phyloP scores from a whole-genome alignment of 139 green algal species.

The Edaphochlamys debaryana region DNA sequence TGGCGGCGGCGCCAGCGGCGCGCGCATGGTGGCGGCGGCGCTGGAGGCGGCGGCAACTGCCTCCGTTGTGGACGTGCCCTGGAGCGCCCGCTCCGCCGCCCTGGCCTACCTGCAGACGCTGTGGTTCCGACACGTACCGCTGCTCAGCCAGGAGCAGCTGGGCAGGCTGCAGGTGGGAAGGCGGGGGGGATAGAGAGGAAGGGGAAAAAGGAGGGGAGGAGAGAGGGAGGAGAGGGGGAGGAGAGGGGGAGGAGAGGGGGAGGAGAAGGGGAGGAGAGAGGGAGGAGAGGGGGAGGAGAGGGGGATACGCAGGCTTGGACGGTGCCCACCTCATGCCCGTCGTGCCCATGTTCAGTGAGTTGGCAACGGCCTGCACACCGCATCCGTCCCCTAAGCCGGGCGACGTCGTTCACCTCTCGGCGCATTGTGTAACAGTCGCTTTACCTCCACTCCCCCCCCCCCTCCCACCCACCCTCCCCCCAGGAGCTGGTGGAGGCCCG shows the following conservation, averaged over 20 bases:
- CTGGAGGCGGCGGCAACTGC: conserved; percentile 42
- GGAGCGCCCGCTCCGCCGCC: conserved; percentile 76
- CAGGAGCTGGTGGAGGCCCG: conserved; percentile 59
- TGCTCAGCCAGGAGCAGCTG: conserved; percentile 60
- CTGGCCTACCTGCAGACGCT: conserved; percentile 81
- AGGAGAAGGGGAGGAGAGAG: too few species aligned
- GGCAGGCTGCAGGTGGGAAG: conserved; percentile 15
- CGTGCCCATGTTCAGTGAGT: too few species aligned
- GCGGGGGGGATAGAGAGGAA: background rate
- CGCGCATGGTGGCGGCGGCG: conserved; percentile 34
- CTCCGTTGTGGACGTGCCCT: conserved; percentile 55
- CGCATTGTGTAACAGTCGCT: background rate
- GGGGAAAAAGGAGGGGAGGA: too few species aligned
- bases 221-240: too few species aligned
- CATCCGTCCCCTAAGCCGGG: too few species aligned
- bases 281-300: too few species aligned
- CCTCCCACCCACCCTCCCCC: background rate
- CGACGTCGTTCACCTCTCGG: too few species aligned
- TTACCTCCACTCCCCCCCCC: too few species aligned
- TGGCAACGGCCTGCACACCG: too few species aligned
- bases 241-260: too few species aligned
- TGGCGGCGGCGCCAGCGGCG: background rate
- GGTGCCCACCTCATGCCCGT: too few species aligned
- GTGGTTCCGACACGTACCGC: conserved; percentile 83
- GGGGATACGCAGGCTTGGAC: too few species aligned